Evolutionary conservation across 106 monocot species (phyloP), one percentile per base, ranked within the genome.

Genomic region (Dendrobium officinale): DNA sequence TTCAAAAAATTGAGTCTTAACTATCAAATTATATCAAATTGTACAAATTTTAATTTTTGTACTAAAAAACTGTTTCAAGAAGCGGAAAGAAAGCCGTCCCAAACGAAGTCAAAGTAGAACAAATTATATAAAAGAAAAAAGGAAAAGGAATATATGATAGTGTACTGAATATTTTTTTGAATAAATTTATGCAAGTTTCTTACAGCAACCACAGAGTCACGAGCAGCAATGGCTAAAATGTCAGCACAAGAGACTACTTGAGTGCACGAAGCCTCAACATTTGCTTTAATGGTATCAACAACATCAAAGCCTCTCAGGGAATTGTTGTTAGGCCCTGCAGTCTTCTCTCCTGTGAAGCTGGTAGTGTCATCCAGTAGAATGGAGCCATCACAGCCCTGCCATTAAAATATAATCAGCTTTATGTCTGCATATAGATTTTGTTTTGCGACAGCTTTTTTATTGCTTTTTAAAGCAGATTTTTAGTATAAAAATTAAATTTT

Each of bases 161-260:
- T 37, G 3, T 37, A 37, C 37, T 37, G 37, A 37, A 37, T 37
- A 37, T 37, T 17, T 5, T 66, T 18, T 66, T 66, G 64, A 3
- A 45, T 45, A 45, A 26, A 67, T 67, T 33, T 27, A 37, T 31
- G 9, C 4, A 19, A 2, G 8, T 2, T 10, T 43, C 26, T 40
- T 85, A 87, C 90, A 80, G 82, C 24, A 40, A 80, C 88, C 1
- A 91, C 88, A 6, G 81, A 80, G n/a, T 91, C 87, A 24, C 87
- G 81, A 29, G 87, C 84, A 9, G 84, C 84, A 61, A 87, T 67
- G 49, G 87, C 84, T 24, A 87, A 10, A 26, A 84, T 81, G 55
- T 87, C 84, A 4, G 84, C 87, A 75, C 87, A 87, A 3, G 87
- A 87, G 17, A 84, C 87, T n/a, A 75, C 70, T 29, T 75, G 51